Evolutionary conservation across 1,284 basidiomycete genomes (phyloP), one percentile per base, ranked within the genome.

Genomic region (Ganoderma leucocontextum): DNA sequence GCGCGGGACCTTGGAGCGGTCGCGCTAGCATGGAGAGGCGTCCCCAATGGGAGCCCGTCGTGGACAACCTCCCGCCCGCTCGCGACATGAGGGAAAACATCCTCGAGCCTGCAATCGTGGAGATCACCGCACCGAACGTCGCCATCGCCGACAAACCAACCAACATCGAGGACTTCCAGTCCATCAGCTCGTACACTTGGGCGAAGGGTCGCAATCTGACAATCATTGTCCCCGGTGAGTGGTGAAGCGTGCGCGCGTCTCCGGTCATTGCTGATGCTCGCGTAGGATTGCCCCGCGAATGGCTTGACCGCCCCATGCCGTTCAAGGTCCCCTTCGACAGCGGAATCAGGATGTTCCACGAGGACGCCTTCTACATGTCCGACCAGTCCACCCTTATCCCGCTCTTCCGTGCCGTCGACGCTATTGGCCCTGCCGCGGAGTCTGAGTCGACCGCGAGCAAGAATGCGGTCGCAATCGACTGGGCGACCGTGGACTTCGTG

Each of bases 111-210:
- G 68, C 71, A 7, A 36, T 70, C 9, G 38, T 47, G 8, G 47
- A 66, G 44, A 55, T 72, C 9, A 15, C 47, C 29, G 41, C 39
- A 8, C 68, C 66, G 35, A 41, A 39, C 13, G 62, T 65, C 36
- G 39, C 41, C 25, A 39, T 44, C 41, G 44, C 25, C 36, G 63
- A 69, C 35, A 55, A 64, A 47, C 53, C 53, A 55, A 58, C 62
- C 60, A 55, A 19, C n/a, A 39, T 67, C 6, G 78, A 75, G 4
- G 74, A 83, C 62, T 76, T 83, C 52, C 67, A 80, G 29, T 83
- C 80, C 64, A 78, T 87, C 47, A 84, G 83, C 1, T 88, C 87
- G 0, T 89, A 88, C 75, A 85, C 84, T 64, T 88, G 87, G 87
- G 68, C 78, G 19, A 79, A 82, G 69, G 47, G 65, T 65, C 22